Conservation (phyloP, 78 protist species). For the Speleostelium caveatum region DNA sequence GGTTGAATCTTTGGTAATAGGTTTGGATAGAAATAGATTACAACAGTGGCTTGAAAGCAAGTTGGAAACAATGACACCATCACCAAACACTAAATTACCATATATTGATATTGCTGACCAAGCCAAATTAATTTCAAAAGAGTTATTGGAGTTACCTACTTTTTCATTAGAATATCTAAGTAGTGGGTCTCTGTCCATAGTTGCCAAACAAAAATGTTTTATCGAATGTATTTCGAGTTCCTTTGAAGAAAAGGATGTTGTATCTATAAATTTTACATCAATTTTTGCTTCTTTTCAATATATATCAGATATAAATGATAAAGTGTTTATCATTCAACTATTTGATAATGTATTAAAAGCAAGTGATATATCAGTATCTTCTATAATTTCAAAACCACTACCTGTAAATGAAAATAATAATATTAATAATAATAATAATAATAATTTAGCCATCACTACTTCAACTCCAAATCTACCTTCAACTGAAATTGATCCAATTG, state of each 20-base stretch:
- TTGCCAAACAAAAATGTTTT: slow-evolving; percentile 59
- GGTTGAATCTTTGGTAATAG: slow-evolving; percentile 24
- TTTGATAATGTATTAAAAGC: slow-evolving; percentile 64
- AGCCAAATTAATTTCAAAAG: not conserved
- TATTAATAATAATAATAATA: not conserved
- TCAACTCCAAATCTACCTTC: not conserved
- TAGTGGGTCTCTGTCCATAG: slow-evolving; percentile 3
- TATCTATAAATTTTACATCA: slow-evolving; percentile 57
- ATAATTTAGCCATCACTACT: not conserved
- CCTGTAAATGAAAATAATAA: not conserved
- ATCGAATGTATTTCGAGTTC: slow-evolving; percentile 30
- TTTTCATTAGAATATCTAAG: slow-evolving; percentile 47
- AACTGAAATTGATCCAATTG: not conserved
- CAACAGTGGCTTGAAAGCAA: slow-evolving; percentile 51
- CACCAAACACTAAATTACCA: slow-evolving; percentile 30
- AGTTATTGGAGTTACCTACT: slow-evolving; percentile 52
- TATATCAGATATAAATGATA: slow-evolving; percentile 58
- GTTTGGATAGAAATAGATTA: slow-evolving; percentile 23
- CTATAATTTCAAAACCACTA: not conserved
- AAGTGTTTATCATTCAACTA: slow-evolving; percentile 1
- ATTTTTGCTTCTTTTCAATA: slow-evolving; percentile 57
- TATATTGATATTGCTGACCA: not conserved
- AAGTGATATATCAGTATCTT: slow-evolving; percentile 41
- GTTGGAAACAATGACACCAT: slow-evolving; percentile 25
- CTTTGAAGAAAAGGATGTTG: slow-evolving; percentile 70